Base-by-base conservation (phyloP, 108 stramenopile genomes). In the Fistulifera pelliculosa region DNA sequence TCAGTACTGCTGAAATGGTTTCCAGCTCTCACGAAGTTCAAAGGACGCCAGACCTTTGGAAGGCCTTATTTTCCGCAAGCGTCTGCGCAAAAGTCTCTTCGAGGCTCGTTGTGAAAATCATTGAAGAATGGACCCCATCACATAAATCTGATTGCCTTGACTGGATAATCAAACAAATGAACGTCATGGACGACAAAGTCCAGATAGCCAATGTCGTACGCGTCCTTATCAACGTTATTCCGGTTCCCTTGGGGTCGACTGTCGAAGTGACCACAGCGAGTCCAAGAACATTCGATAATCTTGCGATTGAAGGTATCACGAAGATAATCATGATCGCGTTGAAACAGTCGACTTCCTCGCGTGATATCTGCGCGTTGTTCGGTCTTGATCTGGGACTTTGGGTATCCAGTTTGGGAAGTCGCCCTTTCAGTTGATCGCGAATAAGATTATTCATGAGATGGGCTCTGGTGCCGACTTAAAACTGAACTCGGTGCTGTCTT, bases 1-100 rank as follows among this genome's bases (percentile, higher is more conserved):
- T 22, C 23, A 4, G 13, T 24, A 2, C 22, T 83, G 23, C 35
- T 84, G 1, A 80, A 75, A 47, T 84, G 76, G 73, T n/a, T 77
- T 48, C 82, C 82, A 5, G 25, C 40, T 17, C 61, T 83, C n/a
- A 65, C 66, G 0, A 52, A 64, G 27, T n/a, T 25, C 12, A 27
- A 28, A 8, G 68, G 76, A 62, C 72, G 13, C 43, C 70, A 25
- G 47, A 54, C 17, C 60, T 76, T 13, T 79, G 77, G 77, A 59
- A 43, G 14, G 18, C 62, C 0, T 18, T 79, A 0, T 73, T 83
- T 27, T 41, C 65, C 52, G 38, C 8, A 35, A 35, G 31, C 31
- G 31, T 35, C 8, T 35, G 31, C 8, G 31, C 3, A 35, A 35
- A 35, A 35, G 31, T 35, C 3, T 35, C 31, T 3, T 35, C 31